phyloP scores from a whole-genome alignment of 139 green algal species.

The Chlorella sp. region DNA sequence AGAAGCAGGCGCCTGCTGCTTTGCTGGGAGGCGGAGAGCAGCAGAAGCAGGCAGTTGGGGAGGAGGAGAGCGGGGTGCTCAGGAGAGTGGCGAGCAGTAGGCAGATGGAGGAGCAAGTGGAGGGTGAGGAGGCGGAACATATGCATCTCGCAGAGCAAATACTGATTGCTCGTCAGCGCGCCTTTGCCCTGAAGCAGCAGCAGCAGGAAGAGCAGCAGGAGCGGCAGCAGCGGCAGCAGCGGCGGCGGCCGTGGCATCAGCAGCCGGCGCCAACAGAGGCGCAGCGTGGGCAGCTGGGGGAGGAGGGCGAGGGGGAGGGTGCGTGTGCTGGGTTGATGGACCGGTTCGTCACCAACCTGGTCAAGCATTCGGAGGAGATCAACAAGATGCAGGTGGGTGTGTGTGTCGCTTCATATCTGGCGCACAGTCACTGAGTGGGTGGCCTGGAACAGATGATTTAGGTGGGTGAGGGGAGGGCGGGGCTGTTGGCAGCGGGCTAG shows the following conservation, averaged over 20 bases:
- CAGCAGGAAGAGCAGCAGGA: background rate
- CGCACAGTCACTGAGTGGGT: background rate
- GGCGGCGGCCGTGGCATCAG: background rate
- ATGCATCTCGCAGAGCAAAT: background rate
- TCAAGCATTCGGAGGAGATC: slow-evolving; percentile 40
- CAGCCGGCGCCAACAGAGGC: background rate
- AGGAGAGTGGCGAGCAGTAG: too few species aligned
- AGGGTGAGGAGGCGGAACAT: too few species aligned
- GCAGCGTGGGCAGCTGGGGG: background rate
- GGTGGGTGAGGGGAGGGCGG: background rate
- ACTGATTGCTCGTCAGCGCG: background rate
- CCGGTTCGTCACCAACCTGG: slow-evolving; percentile 12
- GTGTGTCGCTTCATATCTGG: background rate
- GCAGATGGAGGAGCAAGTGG: too few species aligned
- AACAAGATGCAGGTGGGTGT: slow-evolving; percentile 32
- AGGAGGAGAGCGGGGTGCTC: too few species aligned
- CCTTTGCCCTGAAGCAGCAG: background rate
- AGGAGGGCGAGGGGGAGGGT: background rate
- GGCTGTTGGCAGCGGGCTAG: background rate
- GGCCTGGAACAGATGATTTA: background rate
- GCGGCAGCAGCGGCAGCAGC: background rate
- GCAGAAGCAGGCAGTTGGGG: too few species aligned
- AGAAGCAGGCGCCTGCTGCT: too few species aligned
- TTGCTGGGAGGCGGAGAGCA: too few species aligned
- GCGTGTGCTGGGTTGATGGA: background rate